Conservation (phyloP, 208 protist genomes). For the Trypanosoma platydactyli region DNA sequence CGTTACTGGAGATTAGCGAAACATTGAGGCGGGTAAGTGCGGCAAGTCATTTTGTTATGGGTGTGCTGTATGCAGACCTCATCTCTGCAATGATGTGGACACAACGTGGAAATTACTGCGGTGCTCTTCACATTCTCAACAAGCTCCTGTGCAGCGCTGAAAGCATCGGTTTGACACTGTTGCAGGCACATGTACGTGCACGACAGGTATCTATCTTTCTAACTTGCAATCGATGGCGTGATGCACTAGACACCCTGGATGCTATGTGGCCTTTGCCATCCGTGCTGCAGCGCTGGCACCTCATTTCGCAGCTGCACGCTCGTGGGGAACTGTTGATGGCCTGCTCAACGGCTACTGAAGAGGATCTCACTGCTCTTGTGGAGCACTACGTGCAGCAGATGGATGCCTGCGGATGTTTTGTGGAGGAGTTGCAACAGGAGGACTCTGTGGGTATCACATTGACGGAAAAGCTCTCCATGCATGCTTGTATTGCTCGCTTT, state of each 20-base stretch:
- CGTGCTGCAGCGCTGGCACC: constrained; percentile 18
- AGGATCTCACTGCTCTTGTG: constrained; percentile 13
- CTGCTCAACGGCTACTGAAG: constrained; percentile 5
- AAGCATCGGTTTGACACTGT: constrained; percentile 42
- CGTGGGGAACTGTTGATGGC: constrained; percentile 22
- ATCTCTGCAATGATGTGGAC: constrained; percentile 48
- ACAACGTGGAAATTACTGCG: constrained; percentile 36
- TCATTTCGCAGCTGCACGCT: constrained; percentile 20
- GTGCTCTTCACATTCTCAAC: constrained; percentile 29
- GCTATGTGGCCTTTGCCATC: constrained; percentile 7
- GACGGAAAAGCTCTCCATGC: constrained; percentile 24
- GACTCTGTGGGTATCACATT: constrained; percentile 28
- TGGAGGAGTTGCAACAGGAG: constrained; percentile 14
- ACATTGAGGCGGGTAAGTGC: constrained; percentile 44
- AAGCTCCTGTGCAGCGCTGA: constrained; percentile 33
- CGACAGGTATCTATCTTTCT: constrained; percentile 25
- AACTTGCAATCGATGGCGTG: constrained; percentile 20
- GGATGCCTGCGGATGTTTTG: constrained; percentile 29
- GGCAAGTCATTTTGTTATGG: constrained; percentile 54
- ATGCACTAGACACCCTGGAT: constrained; percentile 18
- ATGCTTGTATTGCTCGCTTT: constrained; percentile 19
- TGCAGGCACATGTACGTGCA: constrained; percentile 7
- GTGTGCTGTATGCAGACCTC: constrained; percentile 56
- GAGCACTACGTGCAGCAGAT: constrained; percentile 14
- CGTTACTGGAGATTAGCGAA: constrained; percentile 27